These are phyloP conservation scores for Oryza brachyantha DNA, from an alignment of 176 grass and related monocot genomes.

Conservation along the genomic window DNA sequence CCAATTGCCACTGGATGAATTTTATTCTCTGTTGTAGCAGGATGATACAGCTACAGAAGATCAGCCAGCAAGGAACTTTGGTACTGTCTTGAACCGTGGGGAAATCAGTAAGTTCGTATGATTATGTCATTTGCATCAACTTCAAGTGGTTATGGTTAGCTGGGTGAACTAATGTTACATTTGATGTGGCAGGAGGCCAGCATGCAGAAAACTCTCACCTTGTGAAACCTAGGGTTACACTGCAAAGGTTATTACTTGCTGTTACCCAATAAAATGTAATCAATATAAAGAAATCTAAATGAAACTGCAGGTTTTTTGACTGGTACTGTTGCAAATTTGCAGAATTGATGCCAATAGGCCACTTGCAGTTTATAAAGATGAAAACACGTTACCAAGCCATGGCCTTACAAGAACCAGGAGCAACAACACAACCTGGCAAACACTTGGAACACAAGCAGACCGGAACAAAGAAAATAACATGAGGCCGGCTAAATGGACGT, in stretches of 20 bases:
- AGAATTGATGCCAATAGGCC: slow-evolving; percentile 58
- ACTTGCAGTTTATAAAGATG: slow-evolving; percentile 72
- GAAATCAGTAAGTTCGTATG: slow-evolving; percentile 46
- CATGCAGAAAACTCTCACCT: slow-evolving; percentile 31
- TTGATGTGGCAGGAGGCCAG: slow-evolving; percentile 47
- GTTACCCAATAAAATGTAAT: background rate
- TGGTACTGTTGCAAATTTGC: slow-evolving; percentile 14
- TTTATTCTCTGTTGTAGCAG: slow-evolving; percentile 34
- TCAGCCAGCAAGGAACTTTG: slow-evolving; percentile 60
- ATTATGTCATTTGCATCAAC: slow-evolving; percentile 4
- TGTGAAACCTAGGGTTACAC: slow-evolving; percentile 29
- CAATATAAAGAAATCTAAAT: slow-evolving; percentile 1
- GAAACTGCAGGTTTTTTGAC: background rate
- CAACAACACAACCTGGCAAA: slow-evolving; percentile 52
- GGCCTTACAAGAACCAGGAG: slow-evolving; percentile 31
- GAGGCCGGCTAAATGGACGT: slow-evolving; percentile 74
- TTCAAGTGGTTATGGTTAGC: slow-evolving; percentile 5
- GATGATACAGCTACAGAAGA: slow-evolving; percentile 45
- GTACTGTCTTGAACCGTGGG: slow-evolving; percentile 46
- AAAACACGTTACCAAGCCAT: slow-evolving; percentile 47
- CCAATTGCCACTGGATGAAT: background rate
- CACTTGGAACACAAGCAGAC: slow-evolving; percentile 67
- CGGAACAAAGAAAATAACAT: slow-evolving; percentile 90
- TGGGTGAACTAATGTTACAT: slow-evolving; percentile 29
- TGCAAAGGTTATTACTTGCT: slow-evolving; percentile 51